Conservation (phyloP, 1,284 basidiomycete species). For the Xerocomus alliaceus region DNA sequence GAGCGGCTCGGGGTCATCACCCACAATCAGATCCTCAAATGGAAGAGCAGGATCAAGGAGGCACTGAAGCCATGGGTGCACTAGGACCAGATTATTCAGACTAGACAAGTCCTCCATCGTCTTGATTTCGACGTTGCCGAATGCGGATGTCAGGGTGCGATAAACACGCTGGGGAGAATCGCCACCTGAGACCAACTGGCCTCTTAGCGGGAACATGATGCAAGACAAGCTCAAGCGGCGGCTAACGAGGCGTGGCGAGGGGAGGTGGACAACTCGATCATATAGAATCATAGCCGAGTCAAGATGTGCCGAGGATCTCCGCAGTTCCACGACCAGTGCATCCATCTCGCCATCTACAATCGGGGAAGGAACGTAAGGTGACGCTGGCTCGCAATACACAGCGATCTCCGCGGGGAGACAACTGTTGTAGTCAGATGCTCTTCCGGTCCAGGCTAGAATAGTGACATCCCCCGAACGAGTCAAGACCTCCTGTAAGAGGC, state of each 20-base stretch:
- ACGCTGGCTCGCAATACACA: not conserved
- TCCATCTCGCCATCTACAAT: slow-evolving; percentile 1
- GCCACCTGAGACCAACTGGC: not conserved
- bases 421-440: slow-evolving; percentile 1
- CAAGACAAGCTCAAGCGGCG: slow-evolving; percentile 1
- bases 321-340: not conserved
- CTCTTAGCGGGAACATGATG: not conserved
- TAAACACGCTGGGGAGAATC: not conserved
- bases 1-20: not conserved
- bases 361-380: not conserved
- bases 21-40: not conserved
- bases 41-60: not conserved
- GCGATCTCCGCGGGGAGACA: slow-evolving; percentile 7
- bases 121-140: slow-evolving; percentile 4
- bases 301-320: not conserved
- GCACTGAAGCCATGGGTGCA: slow-evolving; percentile 10
- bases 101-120: not conserved
- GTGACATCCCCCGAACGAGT: slow-evolving; percentile 4
- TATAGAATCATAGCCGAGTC: not conserved
- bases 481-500: not conserved
- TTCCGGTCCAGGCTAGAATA: slow-evolving; percentile 2
- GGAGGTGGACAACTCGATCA: not conserved
- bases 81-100: not conserved
- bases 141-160: not conserved
- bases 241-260: not conserved